These are phyloP conservation scores for Penicillium fimorum DNA, from an alignment of 495 filamentous ascomycete species.

Conservation along the genomic window DNA sequence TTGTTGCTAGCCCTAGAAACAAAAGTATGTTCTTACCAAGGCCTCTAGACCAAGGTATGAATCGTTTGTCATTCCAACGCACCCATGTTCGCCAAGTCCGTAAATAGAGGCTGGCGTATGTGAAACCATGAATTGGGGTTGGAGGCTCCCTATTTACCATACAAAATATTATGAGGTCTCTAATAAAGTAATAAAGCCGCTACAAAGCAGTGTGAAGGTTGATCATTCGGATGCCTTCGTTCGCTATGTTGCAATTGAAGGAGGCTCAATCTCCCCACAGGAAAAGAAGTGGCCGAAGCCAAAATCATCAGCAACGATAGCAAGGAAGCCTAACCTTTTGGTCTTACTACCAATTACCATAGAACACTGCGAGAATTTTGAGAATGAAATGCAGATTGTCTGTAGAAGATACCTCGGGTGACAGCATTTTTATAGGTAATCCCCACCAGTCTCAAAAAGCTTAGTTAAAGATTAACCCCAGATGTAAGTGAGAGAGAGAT, in stretches of 20 bases:
- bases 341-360: not conserved
- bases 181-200: constrained; percentile 43
- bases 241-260: constrained; percentile 28
- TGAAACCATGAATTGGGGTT: constrained; percentile 2
- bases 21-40: constrained; percentile 27
- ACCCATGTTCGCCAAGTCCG: constrained; percentile 1
- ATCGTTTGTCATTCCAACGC: constrained; percentile 10
- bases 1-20: constrained; percentile 48
- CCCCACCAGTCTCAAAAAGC: not conserved
- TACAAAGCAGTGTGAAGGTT: constrained; percentile 38
- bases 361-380: not conserved
- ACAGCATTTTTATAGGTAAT: not conserved
- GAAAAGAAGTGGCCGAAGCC: constrained; percentile 30
- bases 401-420: not conserved
- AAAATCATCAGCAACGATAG: constrained; percentile 37
- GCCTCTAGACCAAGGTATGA: constrained; percentile 10
- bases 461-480: not conserved
- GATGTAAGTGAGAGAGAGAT: not conserved
- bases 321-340: constrained; percentile 28
- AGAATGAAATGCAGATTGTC: not conserved
- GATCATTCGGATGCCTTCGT: constrained; percentile 25
- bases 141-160: constrained; percentile 47
- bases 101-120: not conserved
- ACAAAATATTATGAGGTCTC: constrained; percentile 50
- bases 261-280: constrained; percentile 37